Base-by-base conservation (phyloP, 495 filamentous ascomycete species). In the Penicillium pulvis region DNA sequence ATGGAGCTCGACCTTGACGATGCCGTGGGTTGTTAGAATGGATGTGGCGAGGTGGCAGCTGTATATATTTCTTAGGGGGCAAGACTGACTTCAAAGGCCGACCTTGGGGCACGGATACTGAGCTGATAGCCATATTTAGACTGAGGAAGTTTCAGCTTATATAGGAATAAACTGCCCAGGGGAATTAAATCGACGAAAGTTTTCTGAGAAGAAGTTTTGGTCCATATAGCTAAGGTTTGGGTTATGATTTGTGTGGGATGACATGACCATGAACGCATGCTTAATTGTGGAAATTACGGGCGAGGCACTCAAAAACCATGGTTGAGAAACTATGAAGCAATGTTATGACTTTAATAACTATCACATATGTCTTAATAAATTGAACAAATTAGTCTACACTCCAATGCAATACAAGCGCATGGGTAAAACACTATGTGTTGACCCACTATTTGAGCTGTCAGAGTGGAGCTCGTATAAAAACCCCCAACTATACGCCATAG, bases 1-100 rank as follows among this genome's bases (percentile, higher is more conserved):
- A 63, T 56, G 23, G 60, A 61, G 47, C 63, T 59, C 31, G 51
- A 57, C 30, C 66, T 68, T 24, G 19, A 23, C 6, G 6, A 28
- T 28, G 28, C 4, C 4, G 4, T 28, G 4, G 28, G 28, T 7
- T 4, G 28, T 28, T 28, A 28, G 4, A 1, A 23, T 23, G 20
- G 2, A 2, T 23, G 20, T 23, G 28, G 28, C 28, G 28, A 28
- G 28, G 6, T 1, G 20, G 1, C 20, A 23, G 20, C 20, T 19
- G 43, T 23, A 23, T 49, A 17, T 17, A 36, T 51, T 24, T 14
- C 6, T 51, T 1, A 23, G 20, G 30, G 51, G 23, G 9, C 33
- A 36, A 36, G 33, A 19, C 52, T 44, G 28, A 55, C 41, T 23
- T 45, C 41, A 55, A n/a, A 6, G 36, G 52, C 11, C 30, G 39